Base-by-base conservation (phyloP, 306 rosid species). In the Delonix regia region DNA sequence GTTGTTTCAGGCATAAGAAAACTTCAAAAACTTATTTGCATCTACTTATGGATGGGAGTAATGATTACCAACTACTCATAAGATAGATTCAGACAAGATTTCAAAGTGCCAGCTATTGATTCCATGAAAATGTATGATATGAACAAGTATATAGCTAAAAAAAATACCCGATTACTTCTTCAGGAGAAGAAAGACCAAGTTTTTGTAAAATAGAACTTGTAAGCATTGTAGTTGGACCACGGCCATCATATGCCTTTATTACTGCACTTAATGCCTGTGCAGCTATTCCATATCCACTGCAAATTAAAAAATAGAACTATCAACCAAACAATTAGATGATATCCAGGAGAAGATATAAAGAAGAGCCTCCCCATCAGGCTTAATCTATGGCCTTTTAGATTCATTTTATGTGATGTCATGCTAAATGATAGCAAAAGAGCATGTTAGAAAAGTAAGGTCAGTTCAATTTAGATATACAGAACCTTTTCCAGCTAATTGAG, bases 211-310 rank as follows among this genome's bases (percentile, higher is more conserved):
- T 89, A 75, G 87, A 85, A 70, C 71, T 81, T 0, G 87, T 87
- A 76, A 94, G 97, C 78, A 45, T 84, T 69, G 98, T 94, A 33
- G 81, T 65, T 36, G 89, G 87, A 80, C 98, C 98, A 42, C 98
- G 97, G 9, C 98, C 98, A 67, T 94, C 98, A 74, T 90, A 85
- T 10, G 91, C 98, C 89, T 80, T 92, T 48, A 94, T 63, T 39
- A 94, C 86, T 0, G 97, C 94, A 1, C 97, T 88, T 85, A 94
- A 87, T 63, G 97, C 98, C 86, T 90, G 94, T 7, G 97, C 92
- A 83, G 97, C 90, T 80, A 94, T 94, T 80, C 97, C 98, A 80
- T 94, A 94, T 63, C 97, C 98, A 83, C 98, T 94, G 90, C 78
- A 90, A 86, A 79, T 59, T 59, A 42, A 77, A 73, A 80, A 88